These are phyloP conservation scores for Metarhizium anisopliae DNA, from an alignment of 2,329 filamentous ascomycete genomes.

Conservation along the genomic window DNA sequence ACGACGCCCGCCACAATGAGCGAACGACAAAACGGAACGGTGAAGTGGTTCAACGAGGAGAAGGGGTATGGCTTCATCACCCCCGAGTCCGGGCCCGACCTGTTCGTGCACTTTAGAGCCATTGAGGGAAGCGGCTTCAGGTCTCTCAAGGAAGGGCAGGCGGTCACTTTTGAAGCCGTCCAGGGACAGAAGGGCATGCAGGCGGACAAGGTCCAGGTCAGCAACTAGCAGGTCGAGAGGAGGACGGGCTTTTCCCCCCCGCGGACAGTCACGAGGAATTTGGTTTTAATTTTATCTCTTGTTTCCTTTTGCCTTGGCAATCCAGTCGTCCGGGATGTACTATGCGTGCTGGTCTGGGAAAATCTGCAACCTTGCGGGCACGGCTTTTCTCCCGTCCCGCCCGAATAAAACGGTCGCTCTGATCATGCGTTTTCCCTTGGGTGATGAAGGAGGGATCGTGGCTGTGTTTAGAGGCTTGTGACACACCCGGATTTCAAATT, in stretches of 20 bases:
- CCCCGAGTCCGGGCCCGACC: slow-evolving; percentile 5
- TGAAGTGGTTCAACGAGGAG: slow-evolving; percentile 14
- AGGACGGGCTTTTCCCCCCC: neutral
- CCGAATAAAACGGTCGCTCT: too few relatives aligned
- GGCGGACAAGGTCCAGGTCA: slow-evolving; percentile 4
- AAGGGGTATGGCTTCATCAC: slow-evolving; percentile 13
- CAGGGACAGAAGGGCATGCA: slow-evolving; percentile 11
- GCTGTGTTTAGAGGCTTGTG: too few relatives aligned
- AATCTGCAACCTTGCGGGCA: too few relatives aligned
- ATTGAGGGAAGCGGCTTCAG: slow-evolving; percentile 11
- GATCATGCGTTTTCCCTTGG: too few relatives aligned
- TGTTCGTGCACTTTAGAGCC: slow-evolving; percentile 12
- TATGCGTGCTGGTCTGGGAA: too few relatives aligned
- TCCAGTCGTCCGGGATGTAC: too few relatives aligned
- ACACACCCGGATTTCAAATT: too few relatives aligned
- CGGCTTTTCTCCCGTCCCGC: too few relatives aligned
- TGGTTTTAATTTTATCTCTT: too few relatives aligned
- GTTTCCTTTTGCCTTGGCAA: too few relatives aligned
- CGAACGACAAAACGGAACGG: slow-evolving; percentile 8
- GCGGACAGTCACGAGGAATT: too few relatives aligned
- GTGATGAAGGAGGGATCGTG: too few relatives aligned
- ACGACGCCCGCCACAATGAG: slow-evolving; percentile 1
- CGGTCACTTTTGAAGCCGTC: slow-evolving; percentile 6
- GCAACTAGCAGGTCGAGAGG: neutral
- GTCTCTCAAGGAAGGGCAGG: slow-evolving; percentile 11